Percentiles rank a stretch among this genome's conserved stretches.
Evolutionary conservation across 2,329 filamentous ascomycete genomes (phyloP).

Genomic region (Grosmannia penicillata): DNA sequence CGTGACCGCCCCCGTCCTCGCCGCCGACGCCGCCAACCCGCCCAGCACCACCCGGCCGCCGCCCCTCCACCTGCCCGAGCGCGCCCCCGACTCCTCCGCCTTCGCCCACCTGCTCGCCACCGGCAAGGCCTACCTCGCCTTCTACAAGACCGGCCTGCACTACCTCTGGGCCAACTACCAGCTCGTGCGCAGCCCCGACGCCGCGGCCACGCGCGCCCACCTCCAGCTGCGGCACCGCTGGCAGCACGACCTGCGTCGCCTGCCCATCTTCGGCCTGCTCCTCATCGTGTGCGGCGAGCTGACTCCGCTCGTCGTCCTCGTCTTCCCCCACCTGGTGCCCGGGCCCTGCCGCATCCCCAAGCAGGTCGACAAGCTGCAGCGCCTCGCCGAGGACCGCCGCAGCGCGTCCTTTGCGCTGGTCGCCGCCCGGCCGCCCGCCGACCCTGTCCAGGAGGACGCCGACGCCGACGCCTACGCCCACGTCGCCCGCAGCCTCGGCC

Average conservation of each 20-base stretch:
- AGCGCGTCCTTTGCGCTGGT: slow-evolving; percentile 26
- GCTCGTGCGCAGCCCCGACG: slow-evolving; percentile 12
- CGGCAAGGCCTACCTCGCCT: slow-evolving; percentile 63
- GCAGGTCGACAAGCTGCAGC: slow-evolving; percentile 47
- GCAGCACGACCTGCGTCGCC: slow-evolving; percentile 55
- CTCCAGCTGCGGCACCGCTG: slow-evolving; percentile 58
- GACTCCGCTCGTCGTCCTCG: slow-evolving; percentile 64
- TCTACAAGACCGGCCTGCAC: slow-evolving; percentile 78
- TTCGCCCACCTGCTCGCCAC: slow-evolving; percentile 41
- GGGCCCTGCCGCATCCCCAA: slow-evolving; percentile 69
- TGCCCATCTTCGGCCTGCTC: slow-evolving; percentile 65
- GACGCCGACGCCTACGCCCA: slow-evolving; percentile 18
- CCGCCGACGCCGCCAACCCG: slow-evolving; percentile 37
- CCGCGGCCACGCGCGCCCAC: slow-evolving; percentile 42
- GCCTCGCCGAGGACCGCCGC: slow-evolving; percentile 37
- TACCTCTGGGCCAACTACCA: slow-evolving; percentile 51
- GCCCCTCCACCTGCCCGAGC: slow-evolving; percentile 45
- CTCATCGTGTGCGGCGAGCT: slow-evolving; percentile 73
- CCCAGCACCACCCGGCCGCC: slow-evolving; percentile 60
- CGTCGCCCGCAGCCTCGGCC: slow-evolving; percentile 26
- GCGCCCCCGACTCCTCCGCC: slow-evolving; percentile 27
- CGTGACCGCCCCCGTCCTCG: not conserved
- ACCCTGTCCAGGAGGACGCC: not conserved
- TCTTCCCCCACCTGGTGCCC: slow-evolving; percentile 57
- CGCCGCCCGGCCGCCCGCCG: not conserved